phyloP scores from a whole-genome alignment of 83 land plant genomes.

The Picea engelmannii region DNA sequence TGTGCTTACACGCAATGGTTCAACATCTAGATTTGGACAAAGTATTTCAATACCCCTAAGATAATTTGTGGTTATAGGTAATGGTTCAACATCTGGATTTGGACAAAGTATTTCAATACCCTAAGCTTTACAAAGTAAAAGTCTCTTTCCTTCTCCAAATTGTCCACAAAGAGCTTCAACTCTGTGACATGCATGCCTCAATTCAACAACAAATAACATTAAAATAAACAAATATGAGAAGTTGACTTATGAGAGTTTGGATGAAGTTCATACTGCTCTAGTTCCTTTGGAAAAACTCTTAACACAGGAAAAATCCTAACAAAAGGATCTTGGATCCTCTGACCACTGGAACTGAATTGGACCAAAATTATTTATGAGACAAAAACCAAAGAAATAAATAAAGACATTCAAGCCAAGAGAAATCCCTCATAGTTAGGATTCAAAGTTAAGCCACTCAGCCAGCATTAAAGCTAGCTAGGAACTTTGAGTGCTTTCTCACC shows the following conservation, averaged over 20 bases:
- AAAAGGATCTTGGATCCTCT: no score
- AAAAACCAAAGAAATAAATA: not conserved
- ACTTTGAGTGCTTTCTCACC: no score
- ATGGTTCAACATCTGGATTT: slow-evolving; percentile 27
- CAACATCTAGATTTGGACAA: slow-evolving; percentile 61
- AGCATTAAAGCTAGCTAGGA: no score
- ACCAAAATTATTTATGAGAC: not conserved
- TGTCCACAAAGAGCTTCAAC: slow-evolving; percentile 82
- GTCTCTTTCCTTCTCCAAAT: slow-evolving; percentile 21
- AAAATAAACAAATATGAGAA: not conserved
- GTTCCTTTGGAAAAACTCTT: no score
- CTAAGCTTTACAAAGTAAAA: slow-evolving; percentile 89
- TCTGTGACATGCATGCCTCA: slow-evolving; percentile 66
- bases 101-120: slow-evolving; percentile 94
- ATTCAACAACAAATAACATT: not conserved
- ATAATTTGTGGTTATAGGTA: slow-evolving; percentile 35
- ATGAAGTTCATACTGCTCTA: no score
- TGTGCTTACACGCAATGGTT: slow-evolving; percentile 24
- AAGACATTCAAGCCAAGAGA: no score
- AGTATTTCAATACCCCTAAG: slow-evolving; percentile 96
- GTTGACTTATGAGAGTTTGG: not conserved
- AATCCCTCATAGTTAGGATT: no score
- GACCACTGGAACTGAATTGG: not conserved
- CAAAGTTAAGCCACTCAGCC: no score
- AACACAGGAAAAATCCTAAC: no score